Base-by-base conservation (phyloP, 2,329 filamentous ascomycete genomes). In the Coniella vitis region DNA sequence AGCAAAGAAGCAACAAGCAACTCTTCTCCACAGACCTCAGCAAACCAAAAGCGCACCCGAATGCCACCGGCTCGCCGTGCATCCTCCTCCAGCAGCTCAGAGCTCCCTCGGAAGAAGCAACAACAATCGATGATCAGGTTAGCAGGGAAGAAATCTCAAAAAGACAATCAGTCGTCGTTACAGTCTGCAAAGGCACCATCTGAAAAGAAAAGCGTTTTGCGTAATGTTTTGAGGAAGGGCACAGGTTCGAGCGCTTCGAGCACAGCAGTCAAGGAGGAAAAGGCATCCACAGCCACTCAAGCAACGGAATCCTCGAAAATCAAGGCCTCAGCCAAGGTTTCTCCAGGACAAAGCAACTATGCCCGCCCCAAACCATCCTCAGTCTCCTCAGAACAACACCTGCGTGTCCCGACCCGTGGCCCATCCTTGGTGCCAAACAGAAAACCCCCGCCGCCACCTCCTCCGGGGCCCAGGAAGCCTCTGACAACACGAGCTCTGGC, bases 151-250 rank as follows among this genome's bases (percentile, higher is more conserved):
- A 69, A 59, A 25, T 16, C 38, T 44, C 35, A 52, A 40, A 65
- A 61, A 52, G 37, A 55, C 17, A 50, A 57, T 7, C n/a, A 36
- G 2, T 41, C 38, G 7, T 10, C 53, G n/a, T 22, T 47, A 9
- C 35, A 9, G 7, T 41, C 50, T 7, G 34, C 41, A 12, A 65
- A 61, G 21, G 21, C 55, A 34, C 20, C 51, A 1, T 43, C 50
- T 9, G 74, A 77, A 40, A 78, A 73, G 57, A 76, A 65, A 51
- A 58, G 62, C 1, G 64, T 71, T 1, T 61, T 81, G 37, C 72
- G 74, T 32, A 71, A 73, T 47, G 77, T 69, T 3, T 60, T 82
- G n/a, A 75, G 68, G 48, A 76, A 74, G 48, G 68, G 74, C 2
- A 65, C 72, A 7, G 66, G 67, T 19, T 69, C 73, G 32, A 67